A percentile compares a stretch with the other conserved stretches of the same genome.
These are phyloP conservation scores for Microbotryomycetes sp. DNA, from an alignment of 1,284 basidiomycete species.

Conservation along the genomic window DNA sequence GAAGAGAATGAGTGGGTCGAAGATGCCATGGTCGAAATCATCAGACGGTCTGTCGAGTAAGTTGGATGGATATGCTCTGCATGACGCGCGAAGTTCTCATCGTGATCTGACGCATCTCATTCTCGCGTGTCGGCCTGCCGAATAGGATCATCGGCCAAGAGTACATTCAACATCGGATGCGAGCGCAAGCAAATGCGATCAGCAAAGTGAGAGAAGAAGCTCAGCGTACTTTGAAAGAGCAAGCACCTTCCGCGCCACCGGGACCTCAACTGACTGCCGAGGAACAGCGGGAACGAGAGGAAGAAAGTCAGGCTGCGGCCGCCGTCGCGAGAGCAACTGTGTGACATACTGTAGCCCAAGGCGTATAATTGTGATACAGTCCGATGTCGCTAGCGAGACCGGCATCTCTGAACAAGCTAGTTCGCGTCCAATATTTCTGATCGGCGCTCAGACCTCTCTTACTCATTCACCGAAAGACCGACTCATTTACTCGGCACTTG, in stretches of 20 bases:
- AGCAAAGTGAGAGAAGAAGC: slow-evolving; percentile 19
- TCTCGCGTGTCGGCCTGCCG: no score
- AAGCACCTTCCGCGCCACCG: not conserved
- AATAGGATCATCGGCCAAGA: not conserved
- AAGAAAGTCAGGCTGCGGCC: not conserved
- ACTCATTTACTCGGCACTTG: no score
- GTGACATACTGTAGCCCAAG: no score
- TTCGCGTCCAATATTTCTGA: no score
- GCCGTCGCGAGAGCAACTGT: not conserved
- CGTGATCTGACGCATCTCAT: no score
- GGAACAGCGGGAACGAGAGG: not conserved
- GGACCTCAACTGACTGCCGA: not conserved
- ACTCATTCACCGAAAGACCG: no score
- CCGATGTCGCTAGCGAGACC: no score
- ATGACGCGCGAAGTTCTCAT: no score
- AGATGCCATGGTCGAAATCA: slow-evolving; percentile 75
- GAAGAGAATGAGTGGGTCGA: slow-evolving; percentile 87
- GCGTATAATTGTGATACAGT: not conserved
- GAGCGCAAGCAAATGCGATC: slow-evolving; percentile 49
- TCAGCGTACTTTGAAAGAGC: slow-evolving; percentile 6
- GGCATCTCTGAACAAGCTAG: no score
- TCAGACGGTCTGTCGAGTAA: slow-evolving; percentile 59
- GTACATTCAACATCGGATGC: slow-evolving; percentile 52
- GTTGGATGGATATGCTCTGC: no score
- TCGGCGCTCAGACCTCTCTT: no score